These are phyloP conservation scores for Yamadazyma membranifaciens DNA, from an alignment of 1,139 yeast species.

Conservation along the genomic window DNA sequence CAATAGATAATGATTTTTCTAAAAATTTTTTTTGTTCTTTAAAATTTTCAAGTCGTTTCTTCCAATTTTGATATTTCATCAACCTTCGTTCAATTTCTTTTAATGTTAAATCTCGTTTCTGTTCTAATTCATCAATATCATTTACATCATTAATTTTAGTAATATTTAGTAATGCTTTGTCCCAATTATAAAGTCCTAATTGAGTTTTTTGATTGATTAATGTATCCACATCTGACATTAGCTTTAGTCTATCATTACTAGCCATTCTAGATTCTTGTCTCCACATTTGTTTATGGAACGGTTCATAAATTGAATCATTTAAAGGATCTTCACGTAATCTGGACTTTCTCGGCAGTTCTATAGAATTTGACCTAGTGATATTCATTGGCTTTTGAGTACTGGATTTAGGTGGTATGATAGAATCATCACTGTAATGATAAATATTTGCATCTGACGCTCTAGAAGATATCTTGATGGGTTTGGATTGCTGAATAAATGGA, in stretches of 20 bases:
- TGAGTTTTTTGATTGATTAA: slow-evolving; percentile 44
- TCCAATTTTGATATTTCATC: slow-evolving; percentile 47
- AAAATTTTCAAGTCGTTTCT: slow-evolving; percentile 28
- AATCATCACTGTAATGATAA: slow-evolving; percentile 8
- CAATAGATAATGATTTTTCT: slow-evolving; percentile 13
- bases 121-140: slow-evolving; percentile 47
- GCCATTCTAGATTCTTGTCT: slow-evolving; percentile 66
- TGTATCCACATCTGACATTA: slow-evolving; percentile 51
- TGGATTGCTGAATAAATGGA: slow-evolving; percentile 22
- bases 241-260: slow-evolving; percentile 52
- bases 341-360: slow-evolving; percentile 21
- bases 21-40: slow-evolving; percentile 25
- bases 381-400: slow-evolving; percentile 1
- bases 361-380: neutral
- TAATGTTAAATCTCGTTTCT: slow-evolving; percentile 52
- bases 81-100: slow-evolving; percentile 49
- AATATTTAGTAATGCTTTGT: slow-evolving; percentile 45
- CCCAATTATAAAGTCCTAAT: slow-evolving; percentile 58
- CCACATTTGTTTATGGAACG: slow-evolving; percentile 62
- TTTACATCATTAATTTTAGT: slow-evolving; percentile 50
- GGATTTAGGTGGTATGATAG: slow-evolving; percentile 3
- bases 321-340: slow-evolving; percentile 37
- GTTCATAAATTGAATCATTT: slow-evolving; percentile 40
- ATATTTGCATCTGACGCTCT: neutral
- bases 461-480: slow-evolving; percentile 17